Evolutionary conservation across 192 early-diverging fungal species (phyloP).

Genomic region (Podila epicladia): DNA sequence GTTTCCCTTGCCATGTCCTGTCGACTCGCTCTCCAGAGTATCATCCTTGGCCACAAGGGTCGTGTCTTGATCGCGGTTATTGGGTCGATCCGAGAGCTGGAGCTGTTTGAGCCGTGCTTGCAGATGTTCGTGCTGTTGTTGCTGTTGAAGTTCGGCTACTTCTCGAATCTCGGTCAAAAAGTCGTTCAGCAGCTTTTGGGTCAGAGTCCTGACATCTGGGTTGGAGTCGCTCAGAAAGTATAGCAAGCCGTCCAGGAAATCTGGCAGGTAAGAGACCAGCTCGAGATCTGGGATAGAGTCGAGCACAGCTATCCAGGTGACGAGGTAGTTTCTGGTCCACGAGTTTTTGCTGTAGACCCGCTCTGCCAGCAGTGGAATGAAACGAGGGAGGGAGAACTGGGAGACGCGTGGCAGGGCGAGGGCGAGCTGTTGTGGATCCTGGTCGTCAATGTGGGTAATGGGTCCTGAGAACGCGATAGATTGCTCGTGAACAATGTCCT

Average conservation of each 20-base stretch:
- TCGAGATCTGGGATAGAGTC: constrained; percentile 96
- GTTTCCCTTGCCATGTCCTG: constrained; percentile 60
- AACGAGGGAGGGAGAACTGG: constrained; percentile 91
- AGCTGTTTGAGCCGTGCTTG: constrained; percentile 41
- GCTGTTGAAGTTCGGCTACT: constrained; percentile 70
- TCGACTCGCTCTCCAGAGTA: constrained; percentile 45
- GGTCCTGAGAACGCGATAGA: constrained; percentile 73
- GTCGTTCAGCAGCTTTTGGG: constrained; percentile 84
- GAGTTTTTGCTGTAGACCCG: constrained; percentile 94
- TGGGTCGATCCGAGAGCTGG: constrained; percentile 11
- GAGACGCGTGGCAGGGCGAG: constrained; percentile 65
- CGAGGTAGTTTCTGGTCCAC: constrained; percentile 89
- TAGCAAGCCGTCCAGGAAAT: constrained; percentile 93
- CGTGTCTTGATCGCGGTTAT: constrained; percentile 10
- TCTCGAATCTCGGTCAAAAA: constrained; percentile 91
- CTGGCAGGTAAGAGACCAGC: constrained; percentile 89
- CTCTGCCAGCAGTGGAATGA: constrained; percentile 93
- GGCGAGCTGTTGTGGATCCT: constrained; percentile 49
- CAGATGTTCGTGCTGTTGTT: constrained; percentile 52
- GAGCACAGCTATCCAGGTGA: constrained; percentile 93
- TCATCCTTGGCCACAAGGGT: constrained; percentile 5
- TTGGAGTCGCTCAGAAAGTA: constrained; percentile 90
- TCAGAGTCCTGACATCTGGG: constrained; percentile 87
- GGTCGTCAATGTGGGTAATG: constrained; percentile 41
- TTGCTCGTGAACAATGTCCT: constrained; percentile 96